Evolutionary conservation across 768 basidiomycete genomes (phyloP).

Genomic region (Boletus rufocinnamomeus): DNA sequence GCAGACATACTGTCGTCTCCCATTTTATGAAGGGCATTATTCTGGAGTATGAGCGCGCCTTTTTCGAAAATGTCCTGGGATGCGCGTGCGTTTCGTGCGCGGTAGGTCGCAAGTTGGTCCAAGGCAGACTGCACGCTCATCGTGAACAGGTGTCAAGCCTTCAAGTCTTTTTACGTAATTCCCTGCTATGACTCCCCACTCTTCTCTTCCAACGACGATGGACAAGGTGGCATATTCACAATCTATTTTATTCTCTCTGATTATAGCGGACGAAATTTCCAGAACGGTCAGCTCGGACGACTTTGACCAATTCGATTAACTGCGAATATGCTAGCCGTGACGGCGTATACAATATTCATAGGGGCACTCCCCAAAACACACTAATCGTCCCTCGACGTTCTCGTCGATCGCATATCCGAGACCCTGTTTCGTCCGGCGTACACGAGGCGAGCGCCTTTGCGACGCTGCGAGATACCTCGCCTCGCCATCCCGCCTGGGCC

Average conservation of each 20-base stretch:
- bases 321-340: not conserved
- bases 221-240: not conserved
- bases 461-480: conserved; percentile 48
- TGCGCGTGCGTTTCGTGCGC: conserved; percentile 48
- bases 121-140: conserved; percentile 54
- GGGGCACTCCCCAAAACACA: not conserved
- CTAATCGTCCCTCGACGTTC: conserved; percentile 53
- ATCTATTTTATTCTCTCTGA: not conserved
- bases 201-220: not conserved
- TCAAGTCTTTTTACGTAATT: conserved; percentile 1
- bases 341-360: not conserved
- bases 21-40: conserved; percentile 43
- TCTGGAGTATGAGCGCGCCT: conserved; percentile 52
- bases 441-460: conserved; percentile 45
- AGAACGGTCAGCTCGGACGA: not conserved
- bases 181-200: no score
- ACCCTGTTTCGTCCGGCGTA: conserved; percentile 38
- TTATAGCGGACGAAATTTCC: not conserved
- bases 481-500: no score
- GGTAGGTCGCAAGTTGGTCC: conserved; percentile 54
- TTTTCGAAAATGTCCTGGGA: conserved; percentile 63
- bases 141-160: conserved; percentile 5
- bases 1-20: conserved; percentile 56
- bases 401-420: conserved; percentile 44
- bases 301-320: not conserved